These are phyloP conservation scores for Thymus mandschuricus DNA, from an alignment of 257 asterid species.

Conservation along the genomic window DNA sequence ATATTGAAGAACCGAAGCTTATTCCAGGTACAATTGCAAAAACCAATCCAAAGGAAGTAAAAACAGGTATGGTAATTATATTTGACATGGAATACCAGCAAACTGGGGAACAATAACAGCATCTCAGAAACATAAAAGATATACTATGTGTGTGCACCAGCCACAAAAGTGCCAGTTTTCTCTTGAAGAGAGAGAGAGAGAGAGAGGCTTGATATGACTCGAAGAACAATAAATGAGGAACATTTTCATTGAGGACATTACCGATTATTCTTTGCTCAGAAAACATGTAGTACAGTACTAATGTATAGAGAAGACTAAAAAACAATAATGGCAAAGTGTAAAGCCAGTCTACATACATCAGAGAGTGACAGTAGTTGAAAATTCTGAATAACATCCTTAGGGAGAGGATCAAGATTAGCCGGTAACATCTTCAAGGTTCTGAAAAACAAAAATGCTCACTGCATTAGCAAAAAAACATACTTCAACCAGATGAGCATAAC, in stretches of 20 bases:
- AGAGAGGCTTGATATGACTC: neutral
- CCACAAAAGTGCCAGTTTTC: neutral
- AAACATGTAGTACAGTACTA: neutral
- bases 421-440: slow-evolving; percentile 80
- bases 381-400: slow-evolving; percentile 61
- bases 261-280: neutral
- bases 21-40: neutral
- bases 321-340: neutral
- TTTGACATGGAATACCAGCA: neutral
- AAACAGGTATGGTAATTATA: neutral
- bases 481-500: neutral
- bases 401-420: slow-evolving; percentile 78
- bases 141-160: too few relatives aligned
- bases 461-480: slow-evolving; percentile 29
- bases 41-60: neutral
- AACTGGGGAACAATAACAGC: too few relatives aligned
- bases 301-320: slow-evolving; percentile 3
- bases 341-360: slow-evolving; percentile 59
- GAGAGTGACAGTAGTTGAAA: slow-evolving; percentile 68
- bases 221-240: neutral
- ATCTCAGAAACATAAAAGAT: too few relatives aligned
- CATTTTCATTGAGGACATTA: slow-evolving; percentile 2
- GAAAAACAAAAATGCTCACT: slow-evolving; percentile 37
- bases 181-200: neutral
- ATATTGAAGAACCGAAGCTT: neutral